A percentile compares a stretch with the other conserved stretches of the same genome.
Conservation (phyloP, 2,329 filamentous ascomycete species). For the Colletotrichum zoysiae region DNA sequence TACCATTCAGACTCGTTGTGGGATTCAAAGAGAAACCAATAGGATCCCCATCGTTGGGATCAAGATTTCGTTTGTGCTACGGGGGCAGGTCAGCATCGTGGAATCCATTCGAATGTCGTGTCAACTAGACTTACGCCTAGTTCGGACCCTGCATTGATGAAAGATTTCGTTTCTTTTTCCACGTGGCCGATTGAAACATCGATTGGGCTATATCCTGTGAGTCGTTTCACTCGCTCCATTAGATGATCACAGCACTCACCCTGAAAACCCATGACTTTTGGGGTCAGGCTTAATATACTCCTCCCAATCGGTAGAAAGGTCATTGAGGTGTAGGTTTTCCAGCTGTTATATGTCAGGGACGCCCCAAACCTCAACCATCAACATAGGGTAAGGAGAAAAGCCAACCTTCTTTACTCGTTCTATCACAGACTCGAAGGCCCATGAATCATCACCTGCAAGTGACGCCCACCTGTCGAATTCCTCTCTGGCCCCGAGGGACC, state of each 20-base stretch:
- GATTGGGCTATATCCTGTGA: constrained; percentile 1
- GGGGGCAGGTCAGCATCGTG: not conserved
- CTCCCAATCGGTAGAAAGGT: constrained; percentile 15
- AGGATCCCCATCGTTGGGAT: constrained; percentile 25
- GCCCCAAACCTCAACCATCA: too few relatives aligned
- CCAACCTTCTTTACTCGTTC: constrained; percentile 21
- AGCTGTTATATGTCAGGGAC: not conserved
- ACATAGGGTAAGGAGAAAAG: not conserved
- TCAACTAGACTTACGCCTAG: constrained; percentile 12
- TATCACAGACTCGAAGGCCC: constrained; percentile 25
- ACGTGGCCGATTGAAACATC: constrained; percentile 30
- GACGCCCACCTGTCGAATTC: constrained; percentile 74
- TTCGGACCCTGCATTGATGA: constrained; percentile 29
- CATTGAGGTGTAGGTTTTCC: constrained; percentile 27
- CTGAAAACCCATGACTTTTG: constrained; percentile 18
- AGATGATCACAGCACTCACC: not conserved
- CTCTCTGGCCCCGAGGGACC: constrained; percentile 65
- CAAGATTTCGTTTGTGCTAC: constrained; percentile 28
- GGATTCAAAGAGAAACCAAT: constrained; percentile 30
- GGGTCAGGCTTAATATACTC: constrained; percentile 25
- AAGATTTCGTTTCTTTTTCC: constrained; percentile 25
- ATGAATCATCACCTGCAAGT: constrained; percentile 66
- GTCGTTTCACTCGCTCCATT: not conserved
- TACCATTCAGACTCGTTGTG: constrained; percentile 5
- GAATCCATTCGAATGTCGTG: rapidly evolving